Base-by-base conservation (phyloP, 1,139 yeast genomes). In the Entelexis paramagnoliae region DNA sequence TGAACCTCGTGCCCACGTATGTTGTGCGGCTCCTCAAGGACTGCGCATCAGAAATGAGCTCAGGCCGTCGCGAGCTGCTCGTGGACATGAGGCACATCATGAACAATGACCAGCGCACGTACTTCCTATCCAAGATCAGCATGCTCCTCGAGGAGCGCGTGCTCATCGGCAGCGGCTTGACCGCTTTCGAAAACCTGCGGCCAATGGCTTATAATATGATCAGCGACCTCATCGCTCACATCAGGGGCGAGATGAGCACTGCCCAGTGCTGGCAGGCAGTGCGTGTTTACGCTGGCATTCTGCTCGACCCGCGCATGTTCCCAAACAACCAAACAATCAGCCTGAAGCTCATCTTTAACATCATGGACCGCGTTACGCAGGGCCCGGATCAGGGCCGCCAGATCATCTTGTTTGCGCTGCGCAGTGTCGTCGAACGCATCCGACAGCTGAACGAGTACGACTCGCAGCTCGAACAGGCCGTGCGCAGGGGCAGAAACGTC, bases 241-340 rank as follows among this genome's bases (percentile, higher is more conserved):
- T 91, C 2, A 79, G 97, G 61, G 79, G 81, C 52, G 95, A 89
- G 58, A 72, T 93, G 53, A 81, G 86, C 1, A 79, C 93, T 1
- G 79, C 78, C 38, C 96, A 88, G 64, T 84, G 91, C 11, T 83
- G 95, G 82, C 82, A 84, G 53, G 86, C 96, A 0, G 94, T 93
- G 4, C 76, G 75, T 46, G 84, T 87, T 51, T 93, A 87, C 64
- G 84, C 96, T 62, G 79, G 76, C 39, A 80, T 87, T 60, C 72
- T 93, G 58, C 84, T 83, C 60, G 97, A 91, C 63, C 81, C 80
- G 59, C 73, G 93, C 0, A 70, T 93, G 58, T 94, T 95, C 1
- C 75, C 88, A 54, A 86, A 95, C 8, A 95, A 89, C 40, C 98
- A 93, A 66, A 86, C 91, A 20, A 88, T 91, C 97, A 86, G 96